These are phyloP conservation scores for Cynanchum wilfordii DNA, from an alignment of 257 asterid species.

Conservation along the genomic window DNA sequence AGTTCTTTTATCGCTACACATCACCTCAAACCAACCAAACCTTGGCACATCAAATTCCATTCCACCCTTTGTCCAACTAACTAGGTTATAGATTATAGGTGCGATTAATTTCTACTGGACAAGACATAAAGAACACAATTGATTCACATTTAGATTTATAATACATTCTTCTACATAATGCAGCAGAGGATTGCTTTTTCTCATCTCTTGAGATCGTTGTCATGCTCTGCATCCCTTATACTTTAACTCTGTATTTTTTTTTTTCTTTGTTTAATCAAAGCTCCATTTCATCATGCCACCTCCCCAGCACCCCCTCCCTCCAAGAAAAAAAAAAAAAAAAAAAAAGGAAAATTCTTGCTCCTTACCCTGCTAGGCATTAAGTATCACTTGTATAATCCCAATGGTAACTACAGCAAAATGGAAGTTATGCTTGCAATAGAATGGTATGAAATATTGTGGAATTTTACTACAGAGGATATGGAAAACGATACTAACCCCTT, in stretches of 20 bases:
- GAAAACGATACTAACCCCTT: neutral
- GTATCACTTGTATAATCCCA: neutral
- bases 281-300: too few relatives aligned
- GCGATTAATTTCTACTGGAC: too few relatives aligned
- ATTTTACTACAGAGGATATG: neutral
- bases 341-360: neutral
- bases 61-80: too few relatives aligned
- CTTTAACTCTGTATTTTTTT: neutral
- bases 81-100: too few relatives aligned
- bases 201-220: neutral
- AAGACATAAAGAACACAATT: too few relatives aligned
- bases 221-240: neutral
- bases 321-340: neutral
- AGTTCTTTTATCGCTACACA: too few relatives aligned
- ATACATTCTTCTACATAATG: too few relatives aligned
- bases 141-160: too few relatives aligned
- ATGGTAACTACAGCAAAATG: neutral
- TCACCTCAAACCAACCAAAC: too few relatives aligned
- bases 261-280: neutral
- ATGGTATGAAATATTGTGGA: neutral
- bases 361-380: neutral
- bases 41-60: too few relatives aligned
- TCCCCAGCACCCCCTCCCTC: neutral
- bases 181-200: neutral
- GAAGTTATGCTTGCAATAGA: neutral